Percentiles rank a stretch among this genome's conserved stretches.
phyloP scores from a whole-genome alignment of 176 grass and related monocot species.

The sorghum (Sorghum bicolor) region Sorghum_bicolor_NCBIv3 NC_012874.2:8594501-8595000 shows the following conservation, averaged over 20 bases:
- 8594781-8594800: not conserved
- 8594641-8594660: not conserved
- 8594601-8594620: not conserved
- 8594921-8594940: not conserved
- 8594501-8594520: not conserved
- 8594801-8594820: not conserved
- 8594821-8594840: not conserved
- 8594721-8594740: not conserved
- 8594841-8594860: not conserved
- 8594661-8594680: not conserved
- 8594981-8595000: slow-evolving; percentile 63
- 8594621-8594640: not conserved
- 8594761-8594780: not conserved
- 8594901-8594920: not conserved
- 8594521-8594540: not conserved
- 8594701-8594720: not conserved
- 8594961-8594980: slow-evolving; percentile 2
- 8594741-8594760: not conserved
- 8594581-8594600: not conserved
- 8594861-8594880: not conserved
- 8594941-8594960: not conserved
- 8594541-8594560: not conserved
- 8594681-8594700: not conserved
- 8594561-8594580: not conserved
- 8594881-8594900: slow-evolving; percentile 2